These are phyloP conservation scores for Actinomortierella wolfii DNA, from an alignment of 371 early-diverging fungal species.

Conservation along the genomic window DNA sequence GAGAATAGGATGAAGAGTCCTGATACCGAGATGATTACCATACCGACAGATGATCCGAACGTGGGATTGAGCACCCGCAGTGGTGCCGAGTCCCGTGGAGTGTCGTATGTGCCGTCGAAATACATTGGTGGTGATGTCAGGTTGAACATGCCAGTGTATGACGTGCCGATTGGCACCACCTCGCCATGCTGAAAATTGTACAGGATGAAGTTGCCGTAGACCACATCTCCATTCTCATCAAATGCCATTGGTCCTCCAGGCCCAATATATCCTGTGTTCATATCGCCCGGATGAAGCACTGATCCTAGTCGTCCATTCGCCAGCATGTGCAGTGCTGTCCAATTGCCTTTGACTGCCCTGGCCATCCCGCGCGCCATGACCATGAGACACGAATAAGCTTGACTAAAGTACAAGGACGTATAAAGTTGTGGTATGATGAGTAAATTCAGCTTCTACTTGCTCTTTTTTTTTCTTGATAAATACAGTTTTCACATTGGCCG, in stretches of 20 bases:
- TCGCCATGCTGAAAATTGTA: slow-evolving; percentile 57
- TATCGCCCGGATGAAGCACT: slow-evolving; percentile 49
- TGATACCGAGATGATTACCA: slow-evolving; percentile 49
- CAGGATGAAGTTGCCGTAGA: slow-evolving; percentile 59
- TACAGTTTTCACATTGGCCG: too few relatives aligned
- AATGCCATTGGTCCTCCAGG: slow-evolving; percentile 63
- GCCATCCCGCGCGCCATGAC: slow-evolving; percentile 57
- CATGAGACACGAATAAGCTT: slow-evolving; percentile 61
- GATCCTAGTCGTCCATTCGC: slow-evolving; percentile 50
- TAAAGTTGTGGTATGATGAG: neutral
- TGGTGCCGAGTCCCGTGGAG: slow-evolving; percentile 61
- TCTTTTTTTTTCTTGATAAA: too few relatives aligned
- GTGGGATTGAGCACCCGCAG: slow-evolving; percentile 55
- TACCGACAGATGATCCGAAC: slow-evolving; percentile 49
- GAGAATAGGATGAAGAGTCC: slow-evolving; percentile 52
- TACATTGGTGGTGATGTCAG: slow-evolving; percentile 53
- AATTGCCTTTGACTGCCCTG: slow-evolving; percentile 31
- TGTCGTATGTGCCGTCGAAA: slow-evolving; percentile 55
- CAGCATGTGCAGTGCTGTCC: slow-evolving; percentile 44
- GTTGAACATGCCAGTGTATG: slow-evolving; percentile 52
- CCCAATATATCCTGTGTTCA: slow-evolving; percentile 63
- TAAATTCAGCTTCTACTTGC: too few relatives aligned
- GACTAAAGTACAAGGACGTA: slow-evolving; percentile 10
- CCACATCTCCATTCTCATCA: slow-evolving; percentile 59
- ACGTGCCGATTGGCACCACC: slow-evolving; percentile 49